Percentiles rank a stretch among this genome's conserved stretches.
Conservation (phyloP, 2,329 filamentous ascomycete genomes). For the Xylaria sp. region DNA sequence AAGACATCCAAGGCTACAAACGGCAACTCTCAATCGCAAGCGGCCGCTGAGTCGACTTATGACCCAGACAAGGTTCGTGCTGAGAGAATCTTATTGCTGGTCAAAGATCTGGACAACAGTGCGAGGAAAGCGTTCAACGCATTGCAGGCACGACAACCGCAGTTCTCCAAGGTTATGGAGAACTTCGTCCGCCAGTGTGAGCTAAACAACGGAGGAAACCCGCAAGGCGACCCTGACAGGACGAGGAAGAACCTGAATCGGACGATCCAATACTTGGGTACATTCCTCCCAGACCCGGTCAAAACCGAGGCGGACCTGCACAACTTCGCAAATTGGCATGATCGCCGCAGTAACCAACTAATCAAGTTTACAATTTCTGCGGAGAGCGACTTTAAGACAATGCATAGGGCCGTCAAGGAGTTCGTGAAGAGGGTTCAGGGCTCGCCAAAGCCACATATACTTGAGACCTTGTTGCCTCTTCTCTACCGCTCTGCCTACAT, state of each 20-base stretch:
- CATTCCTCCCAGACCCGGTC: slow-evolving; percentile 74
- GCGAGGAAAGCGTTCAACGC: slow-evolving; percentile 88
- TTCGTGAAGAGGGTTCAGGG: slow-evolving; percentile 78
- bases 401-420: slow-evolving; percentile 88
- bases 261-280: slow-evolving; percentile 72
- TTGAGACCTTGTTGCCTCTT: slow-evolving; percentile 81
- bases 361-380: slow-evolving; percentile 83
- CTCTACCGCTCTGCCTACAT: slow-evolving; percentile 83
- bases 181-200: slow-evolving; percentile 85
- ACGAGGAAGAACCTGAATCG: slow-evolving; percentile 72
- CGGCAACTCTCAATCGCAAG: slow-evolving; percentile 57
- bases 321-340: slow-evolving; percentile 89
- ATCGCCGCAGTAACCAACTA: slow-evolving; percentile 86
- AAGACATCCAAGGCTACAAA: slow-evolving; percentile 65
- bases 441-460: slow-evolving; percentile 62
- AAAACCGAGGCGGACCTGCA: slow-evolving; percentile 77
- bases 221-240: slow-evolving; percentile 70
- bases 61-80: slow-evolving; percentile 79
- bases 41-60: slow-evolving; percentile 47
- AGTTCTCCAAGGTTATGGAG: slow-evolving; percentile 72
- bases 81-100: slow-evolving; percentile 80
- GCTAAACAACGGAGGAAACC: slow-evolving; percentile 84
- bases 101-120: slow-evolving; percentile 74
- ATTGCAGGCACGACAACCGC: slow-evolving; percentile 76
- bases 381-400: slow-evolving; percentile 89